phyloP scores from a whole-genome alignment of 2,329 filamentous ascomycete genomes.

The Aureobasidium sp. region DNA sequence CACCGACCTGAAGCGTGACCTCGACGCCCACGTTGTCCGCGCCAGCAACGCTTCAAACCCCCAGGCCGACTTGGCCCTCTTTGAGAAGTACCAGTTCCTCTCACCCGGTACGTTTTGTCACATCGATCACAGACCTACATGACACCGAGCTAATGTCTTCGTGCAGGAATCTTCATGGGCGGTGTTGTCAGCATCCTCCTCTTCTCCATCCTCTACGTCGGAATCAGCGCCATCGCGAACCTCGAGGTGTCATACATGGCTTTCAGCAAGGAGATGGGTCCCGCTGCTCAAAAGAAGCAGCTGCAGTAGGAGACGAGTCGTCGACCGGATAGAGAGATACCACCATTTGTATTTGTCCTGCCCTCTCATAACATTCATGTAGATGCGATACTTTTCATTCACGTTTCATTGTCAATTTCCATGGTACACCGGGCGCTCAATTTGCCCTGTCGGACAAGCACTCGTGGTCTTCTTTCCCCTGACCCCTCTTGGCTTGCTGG shows the following conservation, averaged over 20 bases:
- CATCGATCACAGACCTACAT: not conserved
- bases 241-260: conserved; percentile 88
- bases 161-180: conserved; percentile 78
- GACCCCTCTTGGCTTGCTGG: not conserved
- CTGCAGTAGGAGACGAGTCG: conserved; percentile 25
- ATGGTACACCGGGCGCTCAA: too few relatives aligned
- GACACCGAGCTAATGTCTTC: not conserved
- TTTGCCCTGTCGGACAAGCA: not conserved
- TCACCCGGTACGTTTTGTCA: not conserved
- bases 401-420: not conserved
- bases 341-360: not conserved
- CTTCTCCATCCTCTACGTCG: conserved; percentile 70
- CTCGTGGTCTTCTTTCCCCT: not conserved
- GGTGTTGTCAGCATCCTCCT: conserved; percentile 65
- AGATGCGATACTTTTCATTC: not conserved
- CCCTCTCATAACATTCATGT: conserved; percentile 6
- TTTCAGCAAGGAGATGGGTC: conserved; percentile 93
- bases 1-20: conserved; percentile 66
- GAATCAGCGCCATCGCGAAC: conserved; percentile 66
- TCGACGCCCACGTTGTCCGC: conserved; percentile 32
- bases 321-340: not conserved
- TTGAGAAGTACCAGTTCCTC: conserved; percentile 93
- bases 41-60: conserved; percentile 32
- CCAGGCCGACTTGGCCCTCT: conserved; percentile 50
- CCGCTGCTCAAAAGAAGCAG: conserved; percentile 74